Conservation (phyloP, 495 filamentous ascomycete genomes). For the Ascodesmis nigricans region DNA sequence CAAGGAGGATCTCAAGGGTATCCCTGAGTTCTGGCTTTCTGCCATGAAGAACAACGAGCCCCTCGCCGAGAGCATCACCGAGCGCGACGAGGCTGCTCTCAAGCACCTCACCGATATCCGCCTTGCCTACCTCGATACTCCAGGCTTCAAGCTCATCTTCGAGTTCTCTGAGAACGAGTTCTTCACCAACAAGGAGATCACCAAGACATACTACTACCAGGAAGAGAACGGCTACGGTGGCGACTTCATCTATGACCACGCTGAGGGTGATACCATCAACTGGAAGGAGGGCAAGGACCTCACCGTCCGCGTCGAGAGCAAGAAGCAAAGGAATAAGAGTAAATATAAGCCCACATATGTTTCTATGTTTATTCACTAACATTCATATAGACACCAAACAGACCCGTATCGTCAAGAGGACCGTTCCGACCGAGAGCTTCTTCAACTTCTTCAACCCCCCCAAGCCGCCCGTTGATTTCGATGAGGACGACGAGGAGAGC, state of each 20-base stretch:
- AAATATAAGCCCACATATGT: slow-evolving; percentile 15
- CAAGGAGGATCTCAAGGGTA: slow-evolving; percentile 37
- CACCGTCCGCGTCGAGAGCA: slow-evolving; percentile 85
- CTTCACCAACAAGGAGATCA: slow-evolving; percentile 90
- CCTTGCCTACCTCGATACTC: slow-evolving; percentile 96
- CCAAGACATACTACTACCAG: slow-evolving; percentile 98
- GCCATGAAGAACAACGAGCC: slow-evolving; percentile 99
- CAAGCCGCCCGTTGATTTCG: slow-evolving; percentile 53
- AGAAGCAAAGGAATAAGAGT: slow-evolving; percentile 99
- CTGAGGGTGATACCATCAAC: slow-evolving; percentile 90
- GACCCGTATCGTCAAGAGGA: slow-evolving; percentile 95
- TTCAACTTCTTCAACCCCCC: slow-evolving; percentile 99
- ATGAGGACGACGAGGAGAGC: slow-evolving; percentile 53
- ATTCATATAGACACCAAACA: slow-evolving; percentile 69
- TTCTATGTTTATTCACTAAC: neutral
- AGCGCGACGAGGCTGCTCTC: slow-evolving; percentile 80
- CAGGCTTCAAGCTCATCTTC: slow-evolving; percentile 94
- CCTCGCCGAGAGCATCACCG: slow-evolving; percentile 92
- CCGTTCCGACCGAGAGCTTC: slow-evolving; percentile 93
- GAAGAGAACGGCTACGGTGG: slow-evolving; percentile 95
- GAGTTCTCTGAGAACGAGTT: slow-evolving; percentile 87
- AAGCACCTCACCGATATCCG: slow-evolving; percentile 83
- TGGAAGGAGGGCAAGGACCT: slow-evolving; percentile 89
- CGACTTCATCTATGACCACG: slow-evolving; percentile 99
- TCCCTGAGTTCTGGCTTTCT: slow-evolving; percentile 98